phyloP scores from a whole-genome alignment of 1,284 basidiomycete species.

The Acaromyces ingoldii region DNA sequence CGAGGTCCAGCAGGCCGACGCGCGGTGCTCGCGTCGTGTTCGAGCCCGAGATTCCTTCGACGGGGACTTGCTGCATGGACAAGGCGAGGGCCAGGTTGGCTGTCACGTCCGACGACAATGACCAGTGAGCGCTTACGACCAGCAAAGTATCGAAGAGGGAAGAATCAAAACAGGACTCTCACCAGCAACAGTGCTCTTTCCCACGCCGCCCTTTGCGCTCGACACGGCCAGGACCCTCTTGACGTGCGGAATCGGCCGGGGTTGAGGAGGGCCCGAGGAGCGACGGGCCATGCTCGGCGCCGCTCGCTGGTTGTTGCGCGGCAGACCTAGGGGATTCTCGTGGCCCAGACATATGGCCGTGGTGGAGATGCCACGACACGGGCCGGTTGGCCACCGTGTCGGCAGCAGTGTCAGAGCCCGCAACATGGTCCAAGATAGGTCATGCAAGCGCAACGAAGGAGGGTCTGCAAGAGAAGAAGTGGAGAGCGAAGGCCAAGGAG shows the following conservation, averaged over 20 bases:
- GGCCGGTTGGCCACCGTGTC: too few relatives aligned
- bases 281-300: conserved; percentile 43
- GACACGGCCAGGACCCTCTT: conserved; percentile 73
- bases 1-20: conserved; percentile 85
- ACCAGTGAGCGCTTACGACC: too few relatives aligned
- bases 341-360: too few relatives aligned
- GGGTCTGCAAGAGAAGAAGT: too few relatives aligned
- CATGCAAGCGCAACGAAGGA: too few relatives aligned
- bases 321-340: conserved; percentile 45
- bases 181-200: conserved; percentile 92
- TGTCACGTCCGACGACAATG: conserved; percentile 49
- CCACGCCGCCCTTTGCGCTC: conserved; percentile 93
- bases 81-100: conserved; percentile 84
- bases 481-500: too few relatives aligned
- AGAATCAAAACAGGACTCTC: too few relatives aligned
- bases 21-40: conserved; percentile 53
- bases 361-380: too few relatives aligned
- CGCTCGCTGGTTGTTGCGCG: conserved; percentile 41
- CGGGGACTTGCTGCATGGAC: conserved; percentile 57
- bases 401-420: too few relatives aligned
- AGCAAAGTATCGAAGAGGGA: too few relatives aligned
- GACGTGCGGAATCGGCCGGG: conserved; percentile 56
- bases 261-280: conserved; percentile 53
- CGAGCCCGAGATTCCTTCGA: conserved; percentile 23
- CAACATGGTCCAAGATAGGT: too few relatives aligned